phyloP scores from a whole-genome alignment of 768 basidiomycete species.

The Trametes maxima region DNA sequence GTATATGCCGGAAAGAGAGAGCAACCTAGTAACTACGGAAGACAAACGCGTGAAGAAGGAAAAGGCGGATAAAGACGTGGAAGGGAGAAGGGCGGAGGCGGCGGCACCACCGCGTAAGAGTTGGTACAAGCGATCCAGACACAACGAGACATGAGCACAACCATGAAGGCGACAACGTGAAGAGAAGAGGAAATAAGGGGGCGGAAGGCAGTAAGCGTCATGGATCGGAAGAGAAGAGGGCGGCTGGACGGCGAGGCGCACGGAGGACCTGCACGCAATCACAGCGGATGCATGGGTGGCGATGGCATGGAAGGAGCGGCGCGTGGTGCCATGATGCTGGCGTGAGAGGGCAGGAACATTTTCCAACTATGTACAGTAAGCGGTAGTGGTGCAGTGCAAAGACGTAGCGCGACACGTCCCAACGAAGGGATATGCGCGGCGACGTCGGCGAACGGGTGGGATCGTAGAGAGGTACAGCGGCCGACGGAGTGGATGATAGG shows the following conservation, averaged over 20 bases:
- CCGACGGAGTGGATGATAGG: slow-evolving; percentile 7
- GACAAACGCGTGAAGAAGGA: slow-evolving; percentile 4
- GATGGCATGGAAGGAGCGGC: slow-evolving; percentile 23
- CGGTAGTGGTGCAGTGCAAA: slow-evolving; percentile 19
- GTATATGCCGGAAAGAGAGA: slow-evolving; percentile 20
- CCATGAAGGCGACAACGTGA: slow-evolving; percentile 13
- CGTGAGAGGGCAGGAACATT: slow-evolving; percentile 16
- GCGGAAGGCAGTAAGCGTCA: slow-evolving; percentile 12
- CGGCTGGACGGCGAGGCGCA: not conserved
- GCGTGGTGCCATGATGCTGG: slow-evolving; percentile 13
- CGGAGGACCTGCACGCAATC: slow-evolving; percentile 1
- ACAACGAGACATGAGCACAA: slow-evolving; percentile 26
- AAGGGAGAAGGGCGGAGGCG: not conserved
- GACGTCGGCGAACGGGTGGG: not conserved
- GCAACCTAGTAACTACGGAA: slow-evolving; percentile 14
- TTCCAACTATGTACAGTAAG: slow-evolving; percentile 26
- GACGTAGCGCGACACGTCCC: slow-evolving; percentile 4
- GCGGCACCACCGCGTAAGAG: slow-evolving; percentile 1
- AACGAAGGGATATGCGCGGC: not conserved
- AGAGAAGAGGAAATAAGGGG: not conserved
- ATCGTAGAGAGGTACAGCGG: slow-evolving; percentile 16
- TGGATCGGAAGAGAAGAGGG: slow-evolving; percentile 11
- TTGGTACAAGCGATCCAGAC: slow-evolving; percentile 22
- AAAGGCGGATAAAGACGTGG: not conserved
- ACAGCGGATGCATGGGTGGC: slow-evolving; percentile 15